phyloP scores from a whole-genome alignment of 1,284 basidiomycete genomes.

The Schizopora paradoxa region DNA sequence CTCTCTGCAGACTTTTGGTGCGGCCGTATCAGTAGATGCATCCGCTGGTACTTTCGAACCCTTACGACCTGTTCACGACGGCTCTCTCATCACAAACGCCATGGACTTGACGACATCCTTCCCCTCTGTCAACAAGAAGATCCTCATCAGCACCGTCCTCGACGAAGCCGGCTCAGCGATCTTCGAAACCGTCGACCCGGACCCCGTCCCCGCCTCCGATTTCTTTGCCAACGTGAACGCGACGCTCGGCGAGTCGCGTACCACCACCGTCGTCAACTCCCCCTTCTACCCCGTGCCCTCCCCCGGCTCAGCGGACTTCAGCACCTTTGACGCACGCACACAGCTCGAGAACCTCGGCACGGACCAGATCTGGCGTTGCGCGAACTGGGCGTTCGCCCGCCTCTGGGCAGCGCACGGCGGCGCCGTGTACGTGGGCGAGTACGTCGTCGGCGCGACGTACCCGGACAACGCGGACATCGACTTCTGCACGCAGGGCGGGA shows the following conservation, averaged over 20 bases:
- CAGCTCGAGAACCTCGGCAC: constrained; percentile 59
- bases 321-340: constrained; percentile 41
- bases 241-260: constrained; percentile 47
- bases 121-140: constrained; percentile 51
- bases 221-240: constrained; percentile 39
- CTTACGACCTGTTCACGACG: constrained; percentile 58
- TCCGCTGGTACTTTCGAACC: constrained; percentile 52
- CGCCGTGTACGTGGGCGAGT: constrained; percentile 64
- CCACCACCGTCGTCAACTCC: constrained; percentile 42
- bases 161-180: constrained; percentile 65
- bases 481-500: constrained; percentile 48
- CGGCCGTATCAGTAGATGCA: constrained; percentile 40
- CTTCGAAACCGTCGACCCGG: constrained; percentile 37
- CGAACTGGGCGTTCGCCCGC: constrained; percentile 63
- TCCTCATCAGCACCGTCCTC: constrained; percentile 65
- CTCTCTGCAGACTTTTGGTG: constrained; percentile 37
- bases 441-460: constrained; percentile 63
- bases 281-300: constrained; percentile 43
- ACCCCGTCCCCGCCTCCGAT: constrained; percentile 34
- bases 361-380: constrained; percentile 67
- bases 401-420: constrained; percentile 62
- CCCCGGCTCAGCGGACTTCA: constrained; percentile 27
- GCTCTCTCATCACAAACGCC: constrained; percentile 49
- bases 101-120: constrained; percentile 53
- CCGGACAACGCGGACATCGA: constrained; percentile 51